Conservation (phyloP, 768 basidiomycete genomes). For the Rhodosporidiobolus odoratus region DNA sequence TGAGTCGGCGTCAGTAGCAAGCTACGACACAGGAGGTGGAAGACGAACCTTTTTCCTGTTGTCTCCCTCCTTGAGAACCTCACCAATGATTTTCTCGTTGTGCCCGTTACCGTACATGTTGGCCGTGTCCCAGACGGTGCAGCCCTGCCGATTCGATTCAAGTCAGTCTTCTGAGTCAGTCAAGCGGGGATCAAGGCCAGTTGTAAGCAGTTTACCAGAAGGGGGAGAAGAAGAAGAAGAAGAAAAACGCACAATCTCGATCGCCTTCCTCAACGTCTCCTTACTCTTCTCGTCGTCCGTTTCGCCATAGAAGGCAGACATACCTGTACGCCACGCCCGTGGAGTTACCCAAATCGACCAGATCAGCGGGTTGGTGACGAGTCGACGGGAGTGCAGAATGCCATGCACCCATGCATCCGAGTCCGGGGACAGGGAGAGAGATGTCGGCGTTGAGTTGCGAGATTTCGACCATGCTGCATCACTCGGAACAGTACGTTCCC, state of each 20-base stretch:
- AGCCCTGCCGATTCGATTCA: neutral
- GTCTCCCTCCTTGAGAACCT: constrained; percentile 15
- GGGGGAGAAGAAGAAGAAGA: neutral
- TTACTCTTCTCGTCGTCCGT: neutral
- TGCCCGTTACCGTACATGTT: constrained; percentile 3
- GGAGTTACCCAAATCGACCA: no score
- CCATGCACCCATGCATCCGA: no score
- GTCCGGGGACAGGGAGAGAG: no score
- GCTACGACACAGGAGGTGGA: neutral
- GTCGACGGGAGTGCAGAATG: no score
- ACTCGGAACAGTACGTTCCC: no score
- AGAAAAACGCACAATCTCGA: constrained; percentile 16
- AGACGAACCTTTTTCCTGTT: neutral
- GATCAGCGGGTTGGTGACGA: no score
- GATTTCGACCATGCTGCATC: no score
- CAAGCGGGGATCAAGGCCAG: no score
- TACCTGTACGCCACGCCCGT: no score
- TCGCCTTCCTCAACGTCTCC: constrained; percentile 1
- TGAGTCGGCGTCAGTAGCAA: neutral
- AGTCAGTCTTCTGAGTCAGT: no score
- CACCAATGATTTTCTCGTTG: constrained; percentile 22
- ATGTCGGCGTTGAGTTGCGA: no score
- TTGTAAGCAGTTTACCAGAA: neutral
- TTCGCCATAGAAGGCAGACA: no score
- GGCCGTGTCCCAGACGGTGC: neutral